phyloP scores from a whole-genome alignment of 140 eudicot genomes.

The Anethum foeniculum region DNA sequence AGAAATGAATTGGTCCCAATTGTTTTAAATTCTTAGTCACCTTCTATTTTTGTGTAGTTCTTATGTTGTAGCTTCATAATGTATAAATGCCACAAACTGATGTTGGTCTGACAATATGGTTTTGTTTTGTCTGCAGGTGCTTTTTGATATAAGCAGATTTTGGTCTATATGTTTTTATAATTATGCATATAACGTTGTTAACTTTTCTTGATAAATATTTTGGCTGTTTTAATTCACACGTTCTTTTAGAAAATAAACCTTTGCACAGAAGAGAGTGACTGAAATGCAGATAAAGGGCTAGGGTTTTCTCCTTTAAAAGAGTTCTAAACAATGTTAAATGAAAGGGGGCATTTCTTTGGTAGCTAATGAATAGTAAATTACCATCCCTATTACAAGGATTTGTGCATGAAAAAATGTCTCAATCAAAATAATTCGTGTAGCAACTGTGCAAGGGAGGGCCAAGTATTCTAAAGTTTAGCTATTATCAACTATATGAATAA shows the following conservation, averaged over 20 bases:
- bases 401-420: not conserved
- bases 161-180: not conserved
- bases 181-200: not conserved
- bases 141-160: not conserved
- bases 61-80: not conserved
- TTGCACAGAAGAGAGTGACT: not conserved
- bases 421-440: not conserved
- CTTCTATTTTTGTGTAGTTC: not conserved
- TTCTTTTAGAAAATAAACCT: not conserved
- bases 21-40: not conserved
- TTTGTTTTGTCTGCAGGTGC: slow-evolving; percentile 1
- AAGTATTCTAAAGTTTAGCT: not conserved
- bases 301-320: not conserved
- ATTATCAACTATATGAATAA: not conserved
- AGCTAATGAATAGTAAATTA: not conserved
- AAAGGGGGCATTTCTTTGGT: not conserved
- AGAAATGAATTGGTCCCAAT: too few species aligned
- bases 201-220: not conserved
- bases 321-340: not conserved
- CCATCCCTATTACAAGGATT: not conserved
- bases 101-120: not conserved
- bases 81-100: not conserved
- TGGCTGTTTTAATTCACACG: not conserved
- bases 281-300: not conserved
- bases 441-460: not conserved